Percentiles rank a stretch among this genome's conserved stretches.
phyloP scores from a whole-genome alignment of 164 flowering plant species.

The Stephania japonica region DNA sequence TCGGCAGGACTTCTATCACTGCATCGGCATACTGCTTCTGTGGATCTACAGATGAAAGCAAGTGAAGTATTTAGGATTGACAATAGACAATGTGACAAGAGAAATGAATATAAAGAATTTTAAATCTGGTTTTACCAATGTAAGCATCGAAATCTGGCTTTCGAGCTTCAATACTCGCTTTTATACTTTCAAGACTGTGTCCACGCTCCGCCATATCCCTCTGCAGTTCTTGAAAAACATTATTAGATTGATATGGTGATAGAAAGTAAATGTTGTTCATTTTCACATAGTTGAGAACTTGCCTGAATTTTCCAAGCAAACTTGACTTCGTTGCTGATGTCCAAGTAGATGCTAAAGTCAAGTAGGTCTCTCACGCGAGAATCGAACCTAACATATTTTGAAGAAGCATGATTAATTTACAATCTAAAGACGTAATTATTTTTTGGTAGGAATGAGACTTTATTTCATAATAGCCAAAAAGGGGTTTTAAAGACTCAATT shows the following conservation, averaged over 20 bases:
- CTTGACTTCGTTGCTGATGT: conserved; percentile 95
- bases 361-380: conserved; percentile 79
- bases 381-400: conserved; percentile 52
- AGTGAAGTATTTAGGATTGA: not conserved
- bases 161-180: conserved; percentile 96
- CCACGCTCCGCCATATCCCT: conserved; percentile 99
- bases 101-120: not conserved
- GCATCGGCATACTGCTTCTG: conserved; percentile 97
- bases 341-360: conserved; percentile 98
- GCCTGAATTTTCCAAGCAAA: conserved; percentile 99
- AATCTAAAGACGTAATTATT: not conserved
- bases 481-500: not conserved
- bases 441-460: no score
- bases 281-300: not conserved
- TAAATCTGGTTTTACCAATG: conserved; percentile 51
- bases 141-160: conserved; percentile 97
- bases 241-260: conserved; percentile 10
- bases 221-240: conserved; percentile 30
- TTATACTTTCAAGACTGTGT: conserved; percentile 96
- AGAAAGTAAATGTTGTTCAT: not conserved
- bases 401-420: not conserved
- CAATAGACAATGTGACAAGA: not conserved
- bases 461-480: no score
- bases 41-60: conserved; percentile 56
- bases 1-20: conserved; percentile 92